Evolutionary conservation across 208 protist species (phyloP).

Genomic region (Leishmania gerbilli): DNA sequence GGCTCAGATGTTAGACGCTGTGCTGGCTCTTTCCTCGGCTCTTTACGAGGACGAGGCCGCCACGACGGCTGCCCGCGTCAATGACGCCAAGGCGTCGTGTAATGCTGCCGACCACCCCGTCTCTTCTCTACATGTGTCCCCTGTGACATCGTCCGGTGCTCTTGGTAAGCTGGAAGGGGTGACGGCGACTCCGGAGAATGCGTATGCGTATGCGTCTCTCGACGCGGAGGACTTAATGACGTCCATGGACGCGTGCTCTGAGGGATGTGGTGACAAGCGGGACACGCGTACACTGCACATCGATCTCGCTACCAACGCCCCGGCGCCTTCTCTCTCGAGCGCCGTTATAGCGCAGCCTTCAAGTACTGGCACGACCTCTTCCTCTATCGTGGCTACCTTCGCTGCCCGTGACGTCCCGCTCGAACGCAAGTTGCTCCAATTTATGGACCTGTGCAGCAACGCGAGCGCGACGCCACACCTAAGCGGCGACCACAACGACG

Average conservation of each 20-base stretch:
- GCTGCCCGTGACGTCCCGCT: constrained; percentile 15
- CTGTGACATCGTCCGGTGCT: background rate
- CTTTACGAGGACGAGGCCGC: constrained; percentile 32
- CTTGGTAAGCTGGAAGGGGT: background rate
- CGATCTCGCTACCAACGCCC: background rate
- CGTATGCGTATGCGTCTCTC: constrained; percentile 15
- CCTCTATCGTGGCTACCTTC: constrained; percentile 1
- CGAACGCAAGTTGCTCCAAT: constrained; percentile 20
- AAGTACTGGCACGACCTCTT: background rate
- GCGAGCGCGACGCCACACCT: background rate
- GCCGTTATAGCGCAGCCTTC: background rate
- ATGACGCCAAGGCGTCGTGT: background rate
- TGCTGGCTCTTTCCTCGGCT: constrained; percentile 18
- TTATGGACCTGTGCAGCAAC: constrained; percentile 17
- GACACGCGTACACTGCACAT: background rate
- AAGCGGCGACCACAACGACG: background rate
- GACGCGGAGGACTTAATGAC: constrained; percentile 17
- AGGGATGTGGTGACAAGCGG: background rate
- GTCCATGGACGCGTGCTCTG: constrained; percentile 2
- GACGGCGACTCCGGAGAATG: constrained; percentile 4
- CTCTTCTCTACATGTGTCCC: background rate
- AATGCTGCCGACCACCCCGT: background rate
- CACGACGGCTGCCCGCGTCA: background rate
- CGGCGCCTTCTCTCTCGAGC: background rate
- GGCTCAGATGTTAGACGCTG: constrained; percentile 8